Conservation (phyloP, 2,329 filamentous ascomycete species). For the Blastomyces gilchristii region DNA sequence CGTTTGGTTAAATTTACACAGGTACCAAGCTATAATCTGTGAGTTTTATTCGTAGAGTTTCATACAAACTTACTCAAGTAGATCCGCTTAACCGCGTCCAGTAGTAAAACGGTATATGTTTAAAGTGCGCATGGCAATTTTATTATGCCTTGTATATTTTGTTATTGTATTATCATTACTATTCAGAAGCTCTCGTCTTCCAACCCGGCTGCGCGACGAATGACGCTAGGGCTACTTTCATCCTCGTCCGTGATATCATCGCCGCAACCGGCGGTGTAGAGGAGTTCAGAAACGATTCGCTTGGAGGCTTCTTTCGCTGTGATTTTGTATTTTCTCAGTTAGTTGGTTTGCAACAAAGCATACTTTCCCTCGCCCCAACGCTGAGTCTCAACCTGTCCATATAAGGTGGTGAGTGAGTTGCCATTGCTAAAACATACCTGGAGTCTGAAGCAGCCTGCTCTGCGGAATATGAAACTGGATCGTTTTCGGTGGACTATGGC, state of each 20-base stretch:
- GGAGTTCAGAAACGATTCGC: slow-evolving; percentile 40
- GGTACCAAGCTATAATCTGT: not conserved
- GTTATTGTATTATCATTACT: too few relatives aligned
- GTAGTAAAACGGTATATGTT: not conserved
- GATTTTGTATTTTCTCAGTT: not conserved
- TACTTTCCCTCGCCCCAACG: not conserved
- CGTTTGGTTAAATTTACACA: not conserved
- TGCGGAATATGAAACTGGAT: slow-evolving; percentile 45
- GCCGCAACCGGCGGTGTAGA: slow-evolving; percentile 33
- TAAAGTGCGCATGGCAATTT: too few relatives aligned
- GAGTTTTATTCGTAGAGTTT: not conserved
- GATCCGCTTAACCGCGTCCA: not conserved
- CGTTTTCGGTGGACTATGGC: slow-evolving; percentile 78
- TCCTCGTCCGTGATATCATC: slow-evolving; percentile 26
- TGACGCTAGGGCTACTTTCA: slow-evolving; percentile 37
- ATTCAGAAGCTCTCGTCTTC: slow-evolving; percentile 41
- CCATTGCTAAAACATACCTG: slow-evolving; percentile 28
- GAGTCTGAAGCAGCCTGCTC: slow-evolving; percentile 40
- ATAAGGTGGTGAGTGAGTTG: not conserved
- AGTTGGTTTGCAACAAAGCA: not conserved
- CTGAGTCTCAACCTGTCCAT: not conserved
- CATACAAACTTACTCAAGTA: not conserved
- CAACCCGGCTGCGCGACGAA: slow-evolving; percentile 31
- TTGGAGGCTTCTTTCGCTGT: slow-evolving; percentile 42
- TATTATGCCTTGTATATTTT: not conserved